Evolutionary conservation across 2,329 filamentous ascomycete genomes (phyloP), one percentile per base, ranked within the genome.

Genomic region (Cladosporium velox): DNA sequence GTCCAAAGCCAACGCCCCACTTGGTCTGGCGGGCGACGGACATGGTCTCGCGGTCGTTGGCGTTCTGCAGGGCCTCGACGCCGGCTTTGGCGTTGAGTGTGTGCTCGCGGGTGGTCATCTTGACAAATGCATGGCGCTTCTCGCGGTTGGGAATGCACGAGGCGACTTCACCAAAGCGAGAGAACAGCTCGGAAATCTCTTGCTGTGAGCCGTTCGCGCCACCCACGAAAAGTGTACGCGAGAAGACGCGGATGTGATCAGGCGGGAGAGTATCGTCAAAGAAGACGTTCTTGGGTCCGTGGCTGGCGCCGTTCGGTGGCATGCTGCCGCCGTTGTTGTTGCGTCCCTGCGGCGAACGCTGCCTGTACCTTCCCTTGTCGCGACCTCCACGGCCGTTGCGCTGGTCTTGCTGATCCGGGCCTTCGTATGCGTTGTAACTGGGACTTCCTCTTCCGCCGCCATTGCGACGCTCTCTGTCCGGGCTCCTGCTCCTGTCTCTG

Each of bases 111-210:
- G 88, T 95, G 71, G 95, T 87, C 95, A 99, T 99, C 81, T 99
- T 99, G 74, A 99, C 94, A 77, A 99, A 99, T 6, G 95, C 95
- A 79, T 99, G 95, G 21, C 95, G 91, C 81, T 98, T 99, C 75
- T 99, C 95, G 74, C 92, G 91, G 81, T 99, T 98, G 71, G 97
- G 93, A 70, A 99, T 99, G 79, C 94, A 98, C 1, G 94, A 97
- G 79, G 99, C 95, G 4, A 99, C 95, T 63, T 89, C 84, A 67
- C 95, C 95, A 75, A 89, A 97, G 55, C 88, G 88, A 74, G 83
- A 84, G 78, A 99, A 99, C 54, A 96, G 88, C 60, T 82, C 82
- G 63, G 93, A 89, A 63, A 99, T 85, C 77, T 98, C 93, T 66
- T 85, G 83, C 79, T 99, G 94, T 7, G 91, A 89, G 66, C 81